Conservation (phyloP, 2,329 filamentous ascomycete species). For the Exserohilum turcica region DNA sequence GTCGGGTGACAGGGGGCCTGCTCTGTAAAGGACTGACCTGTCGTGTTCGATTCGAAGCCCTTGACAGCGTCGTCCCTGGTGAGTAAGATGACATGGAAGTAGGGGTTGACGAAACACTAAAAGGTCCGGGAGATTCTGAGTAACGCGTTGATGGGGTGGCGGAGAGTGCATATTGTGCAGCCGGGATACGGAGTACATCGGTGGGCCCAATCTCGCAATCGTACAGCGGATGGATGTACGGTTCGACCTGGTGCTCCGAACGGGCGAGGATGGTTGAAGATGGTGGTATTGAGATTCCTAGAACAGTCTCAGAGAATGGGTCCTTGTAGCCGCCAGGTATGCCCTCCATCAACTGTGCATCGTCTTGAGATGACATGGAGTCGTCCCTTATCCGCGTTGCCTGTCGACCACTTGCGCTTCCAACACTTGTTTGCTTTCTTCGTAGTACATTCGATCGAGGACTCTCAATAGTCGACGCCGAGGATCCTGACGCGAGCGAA, state of each 20-base stretch:
- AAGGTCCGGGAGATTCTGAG: conserved; percentile 72
- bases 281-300: conserved; percentile 51
- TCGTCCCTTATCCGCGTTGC: conserved; percentile 37
- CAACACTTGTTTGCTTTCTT: conserved; percentile 53
- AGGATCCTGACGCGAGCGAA: conserved; percentile 56
- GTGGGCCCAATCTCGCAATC: conserved; percentile 61
- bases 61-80: conserved; percentile 62
- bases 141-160: conserved; percentile 76
- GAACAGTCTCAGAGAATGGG: conserved; percentile 50
- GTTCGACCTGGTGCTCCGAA: conserved; percentile 34
- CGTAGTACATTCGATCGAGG: conserved; percentile 52
- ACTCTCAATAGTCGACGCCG: conserved; percentile 54
- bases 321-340: conserved; percentile 46
- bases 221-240: conserved; percentile 29
- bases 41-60: conserved; percentile 53
- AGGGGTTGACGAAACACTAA: conserved; percentile 78
- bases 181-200: conserved; percentile 69
- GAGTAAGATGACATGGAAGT: conserved; percentile 79
- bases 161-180: conserved; percentile 69
- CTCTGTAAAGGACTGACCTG: conserved; percentile 62
- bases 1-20: conserved; percentile 65
- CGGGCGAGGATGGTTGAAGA: conserved; percentile 38
- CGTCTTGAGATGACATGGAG: conserved; percentile 45
- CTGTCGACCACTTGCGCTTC: conserved; percentile 37
- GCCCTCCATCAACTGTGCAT: conserved; percentile 27